Evolutionary conservation across 441 rosid species (phyloP).

Genomic region (Aquilaria agallochum): DNA sequence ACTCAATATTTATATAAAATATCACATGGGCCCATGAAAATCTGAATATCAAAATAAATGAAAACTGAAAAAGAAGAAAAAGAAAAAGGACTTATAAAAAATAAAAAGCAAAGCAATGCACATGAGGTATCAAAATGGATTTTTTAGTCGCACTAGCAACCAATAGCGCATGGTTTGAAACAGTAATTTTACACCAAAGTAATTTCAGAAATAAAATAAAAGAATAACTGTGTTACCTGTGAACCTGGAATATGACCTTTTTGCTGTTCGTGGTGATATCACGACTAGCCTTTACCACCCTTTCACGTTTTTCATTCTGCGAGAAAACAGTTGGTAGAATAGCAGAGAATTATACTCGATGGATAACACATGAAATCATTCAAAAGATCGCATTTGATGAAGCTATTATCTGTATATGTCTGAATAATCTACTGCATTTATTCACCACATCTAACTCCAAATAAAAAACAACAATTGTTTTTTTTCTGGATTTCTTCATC

Average conservation of each 20-base stretch:
- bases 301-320: conserved; percentile 94
- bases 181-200: no score
- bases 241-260: conserved; percentile 93
- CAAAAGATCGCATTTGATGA: no score
- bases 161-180: no score
- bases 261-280: conserved; percentile 91
- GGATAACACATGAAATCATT: no score
- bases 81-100: not conserved
- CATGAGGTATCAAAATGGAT: not conserved
- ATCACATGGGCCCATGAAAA: not conserved
- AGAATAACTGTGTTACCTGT: conserved; percentile 44
- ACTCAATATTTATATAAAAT: not conserved
- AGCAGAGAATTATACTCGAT: no score
- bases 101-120: not conserved
- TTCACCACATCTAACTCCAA: no score
- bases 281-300: conserved; percentile 90
- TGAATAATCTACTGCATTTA: no score
- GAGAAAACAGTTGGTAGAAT: not conserved
- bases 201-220: no score
- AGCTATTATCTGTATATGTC: no score
- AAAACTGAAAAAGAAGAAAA: not conserved
- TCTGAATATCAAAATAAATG: not conserved
- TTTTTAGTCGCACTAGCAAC: not conserved
- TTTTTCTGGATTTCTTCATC: no score
- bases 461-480: no score